Evolutionary conservation across 352 stramenopile species (phyloP), one percentile per base, ranked within the genome.

Genomic region (Globisporangium irregulare): DNA sequence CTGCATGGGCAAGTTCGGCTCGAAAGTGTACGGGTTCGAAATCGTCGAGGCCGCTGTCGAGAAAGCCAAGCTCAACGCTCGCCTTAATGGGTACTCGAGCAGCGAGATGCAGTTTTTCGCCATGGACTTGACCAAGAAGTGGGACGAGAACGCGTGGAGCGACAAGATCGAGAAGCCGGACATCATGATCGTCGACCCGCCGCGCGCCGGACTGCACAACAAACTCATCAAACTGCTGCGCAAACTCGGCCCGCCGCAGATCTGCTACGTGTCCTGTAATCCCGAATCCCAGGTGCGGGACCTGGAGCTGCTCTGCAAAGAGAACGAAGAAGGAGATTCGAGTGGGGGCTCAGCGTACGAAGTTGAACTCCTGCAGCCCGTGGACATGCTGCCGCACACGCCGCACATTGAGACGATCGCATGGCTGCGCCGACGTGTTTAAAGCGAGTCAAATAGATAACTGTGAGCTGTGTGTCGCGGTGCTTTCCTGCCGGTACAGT

Each of bases 231-330:
- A 78, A 38, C 76, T 89, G 38, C 71, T 94, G 8, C 75, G 72
- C 15, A 75, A 72, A 0, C 68, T 94, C 7, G 72, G 67, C 0
- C 79, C 82, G 5, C 38, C 57, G 2, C 69, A 81, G 32, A 86
- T 94, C 56, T 87, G 85, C 69, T 94, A 94, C 66, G 83, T 94
- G 20, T 94, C 86, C 50, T 94, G 86, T 69, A 94, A 94, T 55
- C 81, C 80, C 0, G 65, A 82, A 32, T 90, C 80, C 0, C 86
- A 94, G 70, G 84, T 78, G 14, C 62, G 67, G 0, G 86, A 92
- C 56, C 70, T 94, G 3, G 76, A 85, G 64, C 59, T 78, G 14
- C 68, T 93, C 0, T 83, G 79, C 15, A 41, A 48, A 1, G 60
- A 68, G 14, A 53, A 64, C 12, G 43, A 71, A 5, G 24, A 25